A percentile compares a stretch with the other conserved stretches of the same genome.
These are phyloP conservation scores for Monilinia aucupariae DNA, from an alignment of 2,329 filamentous ascomycete species.

Conservation along the genomic window DNA sequence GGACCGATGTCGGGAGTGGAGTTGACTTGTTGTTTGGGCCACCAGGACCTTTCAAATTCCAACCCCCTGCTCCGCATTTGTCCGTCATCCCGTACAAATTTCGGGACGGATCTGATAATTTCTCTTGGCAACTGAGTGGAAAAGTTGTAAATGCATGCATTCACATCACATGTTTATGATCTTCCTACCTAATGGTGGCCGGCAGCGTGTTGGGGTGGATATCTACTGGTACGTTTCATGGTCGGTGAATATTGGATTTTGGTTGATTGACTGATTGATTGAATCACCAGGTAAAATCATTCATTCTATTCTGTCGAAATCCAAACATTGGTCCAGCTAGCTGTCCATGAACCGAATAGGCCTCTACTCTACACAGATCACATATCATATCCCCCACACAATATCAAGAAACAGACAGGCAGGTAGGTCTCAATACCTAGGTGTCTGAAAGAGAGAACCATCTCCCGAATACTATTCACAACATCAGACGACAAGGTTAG, in stretches of 20 bases:
- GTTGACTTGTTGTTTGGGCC: background rate
- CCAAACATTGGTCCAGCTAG: background rate
- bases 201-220: background rate
- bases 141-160: background rate
- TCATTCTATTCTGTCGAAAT: background rate
- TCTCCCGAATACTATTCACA: background rate
- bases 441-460: background rate
- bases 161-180: background rate
- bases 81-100: constrained; percentile 1
- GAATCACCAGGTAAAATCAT: too few relatives aligned
- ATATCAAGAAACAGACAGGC: background rate
- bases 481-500: background rate
- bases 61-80: constrained; percentile 7
- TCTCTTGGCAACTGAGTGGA: constrained; percentile 11
- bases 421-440: background rate
- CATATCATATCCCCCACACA: too few relatives aligned
- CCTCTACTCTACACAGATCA: background rate
- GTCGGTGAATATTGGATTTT: background rate
- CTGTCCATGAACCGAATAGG: background rate
- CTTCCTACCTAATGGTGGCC: background rate
- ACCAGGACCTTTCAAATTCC: too few relatives aligned
- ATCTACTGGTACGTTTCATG: background rate
- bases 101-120: constrained; percentile 18
- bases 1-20: constrained; percentile 12
- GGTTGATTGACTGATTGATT: too few relatives aligned